phyloP scores from a whole-genome alignment of 805 yeast species.

The Jamesozyma spencerorum region DNA sequence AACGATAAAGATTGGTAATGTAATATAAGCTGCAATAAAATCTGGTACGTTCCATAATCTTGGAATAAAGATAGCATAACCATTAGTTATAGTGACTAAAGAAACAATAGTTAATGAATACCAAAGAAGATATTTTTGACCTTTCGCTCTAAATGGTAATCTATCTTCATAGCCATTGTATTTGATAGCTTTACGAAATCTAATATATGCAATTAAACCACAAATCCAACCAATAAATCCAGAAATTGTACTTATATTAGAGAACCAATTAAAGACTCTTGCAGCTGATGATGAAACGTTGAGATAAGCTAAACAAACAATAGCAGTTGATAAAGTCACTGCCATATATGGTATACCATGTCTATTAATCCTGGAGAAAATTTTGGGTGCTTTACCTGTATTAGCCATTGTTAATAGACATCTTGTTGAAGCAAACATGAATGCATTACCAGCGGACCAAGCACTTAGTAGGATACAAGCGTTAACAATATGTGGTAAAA shows the following conservation, averaged over 20 bases:
- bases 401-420: conserved; percentile 36
- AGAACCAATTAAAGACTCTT: conserved; percentile 53
- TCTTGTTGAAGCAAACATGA: conserved; percentile 48
- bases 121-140: conserved; percentile 52
- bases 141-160: conserved; percentile 46
- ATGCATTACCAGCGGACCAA: conserved; percentile 39
- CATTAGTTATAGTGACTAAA: conserved; percentile 58
- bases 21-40: conserved; percentile 65
- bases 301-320: conserved; percentile 43
- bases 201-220: conserved; percentile 42
- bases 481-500: conserved; percentile 52
- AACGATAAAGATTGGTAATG: conserved; percentile 36
- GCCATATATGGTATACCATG: conserved; percentile 47
- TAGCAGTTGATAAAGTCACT: conserved; percentile 10
- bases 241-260: conserved; percentile 56
- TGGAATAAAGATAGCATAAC: conserved; percentile 55
- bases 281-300: conserved; percentile 46
- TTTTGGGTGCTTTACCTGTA: conserved; percentile 43
- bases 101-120: conserved; percentile 41
- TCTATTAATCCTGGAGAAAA: conserved; percentile 40
- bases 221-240: conserved; percentile 60
- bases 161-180: conserved; percentile 46
- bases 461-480: conserved; percentile 56
- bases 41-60: conserved; percentile 41
- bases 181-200: conserved; percentile 56